These are phyloP conservation scores for Nymphaea colorata DNA, from an alignment of 164 flowering plant genomes.

Conservation along the genomic window DNA sequence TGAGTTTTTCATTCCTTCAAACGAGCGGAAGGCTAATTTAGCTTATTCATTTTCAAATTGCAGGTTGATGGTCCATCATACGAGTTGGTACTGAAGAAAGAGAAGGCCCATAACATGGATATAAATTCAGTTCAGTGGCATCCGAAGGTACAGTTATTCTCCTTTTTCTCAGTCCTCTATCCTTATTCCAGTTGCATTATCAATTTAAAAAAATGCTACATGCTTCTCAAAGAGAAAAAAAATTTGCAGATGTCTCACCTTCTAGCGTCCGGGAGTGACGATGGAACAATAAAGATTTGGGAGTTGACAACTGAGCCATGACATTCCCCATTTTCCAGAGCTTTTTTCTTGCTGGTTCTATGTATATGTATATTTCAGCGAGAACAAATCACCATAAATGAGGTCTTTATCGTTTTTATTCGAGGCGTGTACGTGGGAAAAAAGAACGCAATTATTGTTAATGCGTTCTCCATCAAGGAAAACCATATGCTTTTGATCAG, in stretches of 20 bases:
- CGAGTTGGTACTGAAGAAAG: conserved; percentile 56
- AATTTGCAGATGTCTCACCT: conserved; percentile 14
- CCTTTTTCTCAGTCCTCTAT: background rate
- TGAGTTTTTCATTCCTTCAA: too few relatives aligned
- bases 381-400: too few relatives aligned
- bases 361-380: too few relatives aligned
- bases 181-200: background rate
- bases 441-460: too few relatives aligned
- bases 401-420: too few relatives aligned
- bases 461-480: too few relatives aligned
- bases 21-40: background rate
- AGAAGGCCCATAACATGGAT: conserved; percentile 90
- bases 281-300: conserved; percentile 81
- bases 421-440: too few relatives aligned
- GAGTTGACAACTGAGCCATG: conserved; percentile 33
- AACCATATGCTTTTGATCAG: too few relatives aligned
- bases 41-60: background rate
- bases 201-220: background rate
- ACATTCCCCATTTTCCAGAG: background rate
- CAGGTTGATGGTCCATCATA: conserved; percentile 71
- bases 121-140: conserved; percentile 89
- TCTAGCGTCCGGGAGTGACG: conserved; percentile 89
- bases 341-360: too few relatives aligned
- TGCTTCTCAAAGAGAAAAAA: conserved; percentile 22
- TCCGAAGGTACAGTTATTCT: conserved; percentile 37